Evolutionary conservation across 2,329 filamentous ascomycete genomes (phyloP).

Genomic region (Diaporthe sp.): DNA sequence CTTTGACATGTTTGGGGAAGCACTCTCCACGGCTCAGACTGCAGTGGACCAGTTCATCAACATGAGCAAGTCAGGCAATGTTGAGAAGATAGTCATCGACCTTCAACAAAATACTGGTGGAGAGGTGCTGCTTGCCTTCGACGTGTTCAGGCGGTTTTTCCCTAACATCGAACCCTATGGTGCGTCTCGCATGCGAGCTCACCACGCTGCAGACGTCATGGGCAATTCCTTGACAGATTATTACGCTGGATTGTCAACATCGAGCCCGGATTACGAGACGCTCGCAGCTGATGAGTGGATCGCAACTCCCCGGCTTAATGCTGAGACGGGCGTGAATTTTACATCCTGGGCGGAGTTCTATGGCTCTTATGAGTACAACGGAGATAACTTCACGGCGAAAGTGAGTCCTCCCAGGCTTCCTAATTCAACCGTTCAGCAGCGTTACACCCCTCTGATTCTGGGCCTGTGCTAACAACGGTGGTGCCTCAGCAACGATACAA

Average conservation of each 20-base stretch:
- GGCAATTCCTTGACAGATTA: constrained; percentile 4
- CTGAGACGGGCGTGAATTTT: neutral
- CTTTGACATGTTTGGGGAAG: constrained; percentile 50
- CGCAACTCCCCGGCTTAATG: neutral
- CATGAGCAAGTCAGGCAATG: neutral
- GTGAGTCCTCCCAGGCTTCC: neutral
- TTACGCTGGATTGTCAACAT: neutral
- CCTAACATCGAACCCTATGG: constrained; percentile 5
- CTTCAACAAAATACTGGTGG: constrained; percentile 23
- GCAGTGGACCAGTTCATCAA: constrained; percentile 8
- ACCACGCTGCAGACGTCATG: constrained; percentile 7
- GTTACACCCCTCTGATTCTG: neutral
- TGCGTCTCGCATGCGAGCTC: constrained; percentile 13
- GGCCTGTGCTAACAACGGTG: neutral
- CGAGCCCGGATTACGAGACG: neutral
- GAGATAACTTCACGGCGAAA: neutral
- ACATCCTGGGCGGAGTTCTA: constrained; percentile 28
- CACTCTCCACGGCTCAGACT: neutral
- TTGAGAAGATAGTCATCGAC: constrained; percentile 23
- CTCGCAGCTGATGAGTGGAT: constrained; percentile 26
- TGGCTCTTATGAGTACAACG: neutral
- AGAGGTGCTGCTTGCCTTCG: constrained; percentile 8
- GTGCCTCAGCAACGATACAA: neutral
- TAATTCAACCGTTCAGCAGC: neutral
- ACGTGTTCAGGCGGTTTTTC: constrained; percentile 4